Conservation (phyloP, 1,139 yeast genomes). For the Magnusiomyces starmeri region DNA sequence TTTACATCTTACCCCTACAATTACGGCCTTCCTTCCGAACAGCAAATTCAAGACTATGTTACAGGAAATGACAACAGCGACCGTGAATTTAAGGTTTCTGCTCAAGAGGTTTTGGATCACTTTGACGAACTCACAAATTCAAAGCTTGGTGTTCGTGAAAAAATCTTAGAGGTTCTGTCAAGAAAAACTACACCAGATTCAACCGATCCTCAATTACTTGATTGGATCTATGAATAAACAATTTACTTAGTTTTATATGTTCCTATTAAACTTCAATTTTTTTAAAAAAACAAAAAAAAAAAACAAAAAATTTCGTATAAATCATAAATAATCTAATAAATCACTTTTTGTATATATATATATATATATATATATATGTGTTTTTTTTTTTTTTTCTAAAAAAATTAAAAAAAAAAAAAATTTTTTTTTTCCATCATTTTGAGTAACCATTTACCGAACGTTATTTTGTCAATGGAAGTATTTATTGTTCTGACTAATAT, state of each 20-base stretch:
- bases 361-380: neutral
- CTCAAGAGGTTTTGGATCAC: slow-evolving; percentile 54
- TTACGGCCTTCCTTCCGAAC: slow-evolving; percentile 73
- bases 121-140: slow-evolving; percentile 44
- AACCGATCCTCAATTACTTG: slow-evolving; percentile 1
- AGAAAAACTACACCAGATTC: slow-evolving; percentile 7
- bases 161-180: slow-evolving; percentile 1
- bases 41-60: slow-evolving; percentile 49
- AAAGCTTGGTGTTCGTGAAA: slow-evolving; percentile 4
- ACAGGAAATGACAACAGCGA: slow-evolving; percentile 57
- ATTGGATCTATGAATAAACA: slow-evolving; percentile 4
- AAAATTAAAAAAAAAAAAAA: neutral
- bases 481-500: too few species aligned
- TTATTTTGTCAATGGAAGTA: too few species aligned
- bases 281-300: neutral
- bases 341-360: neutral
- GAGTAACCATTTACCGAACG: too few species aligned
- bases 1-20: slow-evolving; percentile 62
- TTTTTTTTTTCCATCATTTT: too few species aligned
- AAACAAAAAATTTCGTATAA: neutral
- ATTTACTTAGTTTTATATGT: neutral
- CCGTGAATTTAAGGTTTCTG: slow-evolving; percentile 60
- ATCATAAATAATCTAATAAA: neutral
- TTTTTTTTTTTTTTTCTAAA: neutral
- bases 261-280: neutral